Conservation (phyloP, 768 basidiomycete species). For the Rhizopogon sp. region DNA sequence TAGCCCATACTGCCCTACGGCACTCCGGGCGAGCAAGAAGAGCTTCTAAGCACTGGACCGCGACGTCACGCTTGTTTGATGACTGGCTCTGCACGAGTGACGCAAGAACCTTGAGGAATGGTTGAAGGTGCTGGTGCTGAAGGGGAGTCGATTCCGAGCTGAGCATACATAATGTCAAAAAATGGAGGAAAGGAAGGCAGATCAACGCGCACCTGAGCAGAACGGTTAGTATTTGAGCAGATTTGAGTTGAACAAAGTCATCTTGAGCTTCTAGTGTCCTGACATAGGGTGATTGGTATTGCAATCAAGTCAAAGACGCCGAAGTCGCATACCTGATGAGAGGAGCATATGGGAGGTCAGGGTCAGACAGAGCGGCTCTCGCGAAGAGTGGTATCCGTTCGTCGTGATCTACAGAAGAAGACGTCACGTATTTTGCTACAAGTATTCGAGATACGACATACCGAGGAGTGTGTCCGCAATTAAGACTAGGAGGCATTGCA, state of each 20-base stretch:
- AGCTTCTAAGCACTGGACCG: conserved; percentile 87
- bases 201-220: conserved; percentile 55
- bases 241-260: conserved; percentile 93
- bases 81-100: conserved; percentile 55
- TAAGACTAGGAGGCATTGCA: conserved; percentile 81
- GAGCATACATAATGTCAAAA: conserved; percentile 3
- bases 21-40: conserved; percentile 78
- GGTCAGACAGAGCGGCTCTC: conserved; percentile 53
- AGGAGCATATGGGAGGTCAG: conserved; percentile 76
- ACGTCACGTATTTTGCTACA: background rate
- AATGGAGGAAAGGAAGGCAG: conserved; percentile 11
- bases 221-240: conserved; percentile 82
- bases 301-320: background rate
- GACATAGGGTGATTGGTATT: conserved; percentile 8
- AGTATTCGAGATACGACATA: conserved; percentile 25
- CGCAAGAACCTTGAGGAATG: conserved; percentile 58
- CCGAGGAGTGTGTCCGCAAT: conserved; percentile 87
- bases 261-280: conserved; percentile 84
- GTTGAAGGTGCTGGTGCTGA: conserved; percentile 47
- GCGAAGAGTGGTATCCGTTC: conserved; percentile 80
- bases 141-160: conserved; percentile 49
- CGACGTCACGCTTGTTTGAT: conserved; percentile 76
- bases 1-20: conserved; percentile 76
- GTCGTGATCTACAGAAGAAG: conserved; percentile 61
- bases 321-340: conserved; percentile 55